Evolutionary conservation across 148 eudicot species (phyloP), one percentile per base, ranked within the genome.

Genomic region (Linanthus parryae): DNA sequence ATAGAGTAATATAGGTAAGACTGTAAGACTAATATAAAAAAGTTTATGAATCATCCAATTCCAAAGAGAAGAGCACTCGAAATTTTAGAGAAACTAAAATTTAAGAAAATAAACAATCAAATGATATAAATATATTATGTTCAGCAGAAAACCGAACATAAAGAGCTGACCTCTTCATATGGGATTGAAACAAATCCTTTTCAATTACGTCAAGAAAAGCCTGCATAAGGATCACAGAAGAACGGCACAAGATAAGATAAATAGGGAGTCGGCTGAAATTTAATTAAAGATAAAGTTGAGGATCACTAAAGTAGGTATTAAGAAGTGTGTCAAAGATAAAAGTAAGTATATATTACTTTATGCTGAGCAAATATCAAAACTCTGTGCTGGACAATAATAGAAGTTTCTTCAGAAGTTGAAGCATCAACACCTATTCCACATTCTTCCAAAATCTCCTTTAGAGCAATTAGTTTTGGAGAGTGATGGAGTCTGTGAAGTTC

Each of bases 361-460:
- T 94, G 96, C 66, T 94, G 99, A 23, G 96, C 99, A 78, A 94
- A 94, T 56, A 94, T 88, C 79, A 94, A 68, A 51, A 94, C 95
- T 72, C 99, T 78, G 66, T 94, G 99, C 61, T 94, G 95, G 44
- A 95, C 99, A 70, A 88, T 80, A 58, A 63, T 70, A 23, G 74
- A 52, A 57, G 77, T 51, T 65, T 83, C 82, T 61, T 94, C 98
- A 41, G 88, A 79, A 72, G 70, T 72, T 40, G 87, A 65, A 44
- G 84, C 65, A 56, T 87, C 89, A 19, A 76, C 82, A 37, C 99
- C 99, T 28, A 94, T 82, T 40, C 99, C 99, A 76, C 99, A 94
- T 64, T 94, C 99, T 72, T 88, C 96, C 61, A 94, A 65, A 42
- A 94, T 88, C 77, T 94, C 95, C 73, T 88, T 88, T 54, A 94